Conservation (phyloP, 2,329 filamentous ascomycete species). For the Ophiostoma sp. region DNA sequence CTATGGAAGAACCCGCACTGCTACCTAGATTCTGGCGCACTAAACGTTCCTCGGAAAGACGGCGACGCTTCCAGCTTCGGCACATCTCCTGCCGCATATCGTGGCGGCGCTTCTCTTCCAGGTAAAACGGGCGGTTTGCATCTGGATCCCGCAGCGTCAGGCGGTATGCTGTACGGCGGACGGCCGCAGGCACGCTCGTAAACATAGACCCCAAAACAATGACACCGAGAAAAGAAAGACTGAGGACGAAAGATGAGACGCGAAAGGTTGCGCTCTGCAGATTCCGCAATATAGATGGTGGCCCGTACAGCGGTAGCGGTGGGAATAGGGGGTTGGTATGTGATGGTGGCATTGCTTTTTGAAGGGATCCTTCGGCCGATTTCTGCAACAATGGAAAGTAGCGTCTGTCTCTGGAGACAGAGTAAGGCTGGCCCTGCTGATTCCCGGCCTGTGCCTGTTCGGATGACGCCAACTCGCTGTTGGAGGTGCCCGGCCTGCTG, state of each 20-base stretch:
- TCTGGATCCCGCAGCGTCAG: constrained; percentile 58
- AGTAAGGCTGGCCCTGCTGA: background rate
- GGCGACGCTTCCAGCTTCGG: constrained; percentile 54
- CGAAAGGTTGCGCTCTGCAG: constrained; percentile 63
- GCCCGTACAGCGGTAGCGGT: constrained; percentile 74
- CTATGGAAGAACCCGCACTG: background rate
- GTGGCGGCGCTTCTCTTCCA: constrained; percentile 62
- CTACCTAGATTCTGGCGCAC: background rate
- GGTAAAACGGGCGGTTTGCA: constrained; percentile 59
- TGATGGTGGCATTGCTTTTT: constrained; percentile 53
- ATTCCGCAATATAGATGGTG: constrained; percentile 60
- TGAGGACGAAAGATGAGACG: constrained; percentile 66
- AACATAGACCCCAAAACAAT: constrained; percentile 71
- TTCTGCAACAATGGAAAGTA: background rate
- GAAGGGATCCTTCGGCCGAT: constrained; percentile 42
- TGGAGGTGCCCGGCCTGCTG: background rate
- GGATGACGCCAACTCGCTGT: background rate
- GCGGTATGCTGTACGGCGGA: constrained; percentile 46
- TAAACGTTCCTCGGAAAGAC: constrained; percentile 35
- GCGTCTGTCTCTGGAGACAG: constrained; percentile 34
- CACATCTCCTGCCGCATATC: constrained; percentile 53
- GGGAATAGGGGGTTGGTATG: constrained; percentile 79
- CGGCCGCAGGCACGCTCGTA: constrained; percentile 55
- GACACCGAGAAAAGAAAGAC: constrained; percentile 67
- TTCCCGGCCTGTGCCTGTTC: background rate